Conservation (phyloP, 805 yeast species). For the Pichia sporocuriosa region DNA sequence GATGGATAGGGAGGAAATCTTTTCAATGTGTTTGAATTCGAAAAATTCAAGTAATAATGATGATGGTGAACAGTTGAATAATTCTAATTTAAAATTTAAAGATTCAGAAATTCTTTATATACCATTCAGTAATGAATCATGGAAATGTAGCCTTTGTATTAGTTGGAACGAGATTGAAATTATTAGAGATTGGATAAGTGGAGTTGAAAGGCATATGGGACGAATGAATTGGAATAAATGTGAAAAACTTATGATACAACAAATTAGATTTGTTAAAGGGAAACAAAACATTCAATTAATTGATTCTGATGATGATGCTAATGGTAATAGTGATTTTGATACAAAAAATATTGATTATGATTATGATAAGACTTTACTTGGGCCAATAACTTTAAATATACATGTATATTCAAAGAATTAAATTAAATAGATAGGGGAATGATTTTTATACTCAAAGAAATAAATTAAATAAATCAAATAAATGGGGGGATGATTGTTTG, state of each 20-base stretch:
- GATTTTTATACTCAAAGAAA: neutral
- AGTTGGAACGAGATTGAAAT: conserved; percentile 18
- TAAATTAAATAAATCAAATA: neutral
- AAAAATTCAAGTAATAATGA: conserved; percentile 1
- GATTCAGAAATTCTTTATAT: conserved; percentile 11
- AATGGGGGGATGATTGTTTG: neutral
- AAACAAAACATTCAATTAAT: neutral
- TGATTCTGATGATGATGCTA: conserved; percentile 4
- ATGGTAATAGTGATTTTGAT: conserved; percentile 5
- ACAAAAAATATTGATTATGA: conserved; percentile 15
- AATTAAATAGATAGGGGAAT: neutral
- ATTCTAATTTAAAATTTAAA: conserved; percentile 2
- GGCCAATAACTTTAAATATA: conserved; percentile 20
- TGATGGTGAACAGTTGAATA: neutral
- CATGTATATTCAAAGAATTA: conserved; percentile 21
- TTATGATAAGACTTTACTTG: conserved; percentile 15
- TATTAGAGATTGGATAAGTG: conserved; percentile 11
- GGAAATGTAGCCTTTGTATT: conserved; percentile 23
- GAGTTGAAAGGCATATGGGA: conserved; percentile 1
- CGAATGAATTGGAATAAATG: conserved; percentile 6
- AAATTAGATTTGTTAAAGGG: conserved; percentile 8
- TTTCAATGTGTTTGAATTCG: conserved; percentile 9
- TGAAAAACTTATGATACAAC: conserved; percentile 17
- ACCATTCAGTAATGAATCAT: conserved; percentile 20
- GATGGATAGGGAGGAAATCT: conserved; percentile 17